Conservation (phyloP, 192 early-diverging fungal species). For the Coemansia sp. region DNA sequence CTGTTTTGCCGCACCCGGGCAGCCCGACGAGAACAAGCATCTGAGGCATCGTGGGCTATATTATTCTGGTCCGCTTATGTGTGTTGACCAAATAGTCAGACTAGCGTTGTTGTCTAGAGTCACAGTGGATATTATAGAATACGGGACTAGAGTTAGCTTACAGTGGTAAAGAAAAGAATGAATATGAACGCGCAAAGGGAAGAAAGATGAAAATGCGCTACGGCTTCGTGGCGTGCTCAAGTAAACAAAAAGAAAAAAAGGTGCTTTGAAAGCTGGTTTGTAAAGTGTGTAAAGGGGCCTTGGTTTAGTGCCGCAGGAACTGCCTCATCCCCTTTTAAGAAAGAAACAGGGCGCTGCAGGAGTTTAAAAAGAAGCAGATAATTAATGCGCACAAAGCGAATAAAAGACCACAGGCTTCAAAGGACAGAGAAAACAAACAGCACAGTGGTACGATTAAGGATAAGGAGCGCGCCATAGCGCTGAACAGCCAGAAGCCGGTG, state of each 20-base stretch:
- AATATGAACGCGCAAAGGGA: conserved; percentile 1
- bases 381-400: conserved; percentile 4
- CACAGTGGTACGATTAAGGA: background rate
- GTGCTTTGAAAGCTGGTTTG: background rate
- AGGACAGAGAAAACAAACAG: background rate
- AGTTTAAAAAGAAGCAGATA: conserved; percentile 5
- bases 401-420: background rate
- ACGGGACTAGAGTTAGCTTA: background rate
- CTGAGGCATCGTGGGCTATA: conserved; percentile 45
- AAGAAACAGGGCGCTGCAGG: conserved; percentile 6
- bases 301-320: background rate
- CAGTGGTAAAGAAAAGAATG: conserved; percentile 5
- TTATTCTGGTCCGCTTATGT: background rate
- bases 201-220: conserved; percentile 3
- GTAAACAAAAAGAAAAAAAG: conserved; percentile 8
- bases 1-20: conserved; percentile 75
- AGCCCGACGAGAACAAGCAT: conserved; percentile 72
- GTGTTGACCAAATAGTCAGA: background rate
- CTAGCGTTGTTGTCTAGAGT: background rate
- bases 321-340: conserved; percentile 1
- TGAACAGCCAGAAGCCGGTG: background rate
- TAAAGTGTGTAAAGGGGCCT: background rate
- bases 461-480: background rate
- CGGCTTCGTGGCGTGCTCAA: background rate
- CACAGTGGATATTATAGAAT: background rate